phyloP scores from a whole-genome alignment of 306 rosid genomes.

The Sindora glabra region DNA sequence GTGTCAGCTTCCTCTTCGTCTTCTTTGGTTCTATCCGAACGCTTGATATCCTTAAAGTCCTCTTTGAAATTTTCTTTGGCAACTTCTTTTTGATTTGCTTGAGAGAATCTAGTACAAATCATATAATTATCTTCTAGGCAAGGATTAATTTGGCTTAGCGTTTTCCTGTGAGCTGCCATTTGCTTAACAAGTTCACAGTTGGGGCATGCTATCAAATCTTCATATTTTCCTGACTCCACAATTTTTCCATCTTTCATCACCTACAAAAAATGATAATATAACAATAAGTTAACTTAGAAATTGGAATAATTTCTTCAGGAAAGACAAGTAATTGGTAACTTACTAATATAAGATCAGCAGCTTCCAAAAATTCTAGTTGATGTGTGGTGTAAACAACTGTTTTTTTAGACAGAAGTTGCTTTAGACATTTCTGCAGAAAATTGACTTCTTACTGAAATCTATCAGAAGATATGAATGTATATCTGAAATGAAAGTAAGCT shows the following conservation, averaged over 20 bases:
- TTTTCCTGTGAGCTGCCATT: slow-evolving; percentile 43
- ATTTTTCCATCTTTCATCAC: slow-evolving; percentile 43
- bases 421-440: slow-evolving; percentile 44
- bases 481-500: background rate
- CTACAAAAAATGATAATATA: background rate
- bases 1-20: slow-evolving; percentile 35
- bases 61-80: slow-evolving; percentile 20
- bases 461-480: too few species aligned
- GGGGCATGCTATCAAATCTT: slow-evolving; percentile 32
- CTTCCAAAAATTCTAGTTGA: slow-evolving; percentile 48
- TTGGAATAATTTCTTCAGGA: background rate
- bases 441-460: background rate
- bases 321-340: background rate
- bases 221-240: slow-evolving; percentile 44
- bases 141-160: slow-evolving; percentile 32
- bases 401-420: slow-evolving; percentile 43
- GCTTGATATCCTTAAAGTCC: slow-evolving; percentile 7
- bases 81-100: slow-evolving; percentile 31
- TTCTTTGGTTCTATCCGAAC: slow-evolving; percentile 15
- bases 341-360: slow-evolving; percentile 48
- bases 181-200: slow-evolving; percentile 43
- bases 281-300: background rate
- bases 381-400: slow-evolving; percentile 51
- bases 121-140: too few species aligned
- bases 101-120: too few species aligned